These are phyloP conservation scores for Talaromyces pinophilus DNA, from an alignment of 2,329 filamentous ascomycete species.

Conservation along the genomic window DNA sequence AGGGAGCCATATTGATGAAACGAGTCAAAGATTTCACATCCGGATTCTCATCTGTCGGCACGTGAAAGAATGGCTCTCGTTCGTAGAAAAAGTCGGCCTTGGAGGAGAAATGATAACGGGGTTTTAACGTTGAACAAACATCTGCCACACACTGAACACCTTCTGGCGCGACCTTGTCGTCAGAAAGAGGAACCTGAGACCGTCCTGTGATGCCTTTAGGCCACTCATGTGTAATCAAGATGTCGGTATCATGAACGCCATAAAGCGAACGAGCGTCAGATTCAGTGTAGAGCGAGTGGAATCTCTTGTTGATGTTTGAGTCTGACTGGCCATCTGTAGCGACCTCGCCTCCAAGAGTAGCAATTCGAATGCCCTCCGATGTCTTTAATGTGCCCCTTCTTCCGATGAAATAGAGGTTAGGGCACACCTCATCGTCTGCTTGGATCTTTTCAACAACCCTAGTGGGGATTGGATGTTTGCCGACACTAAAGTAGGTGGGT, in stretches of 20 bases:
- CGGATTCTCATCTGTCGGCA: constrained; percentile 53
- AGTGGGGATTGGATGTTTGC: constrained; percentile 68
- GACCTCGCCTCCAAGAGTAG: constrained; percentile 76
- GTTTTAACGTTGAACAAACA: constrained; percentile 75
- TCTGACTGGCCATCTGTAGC: constrained; percentile 52
- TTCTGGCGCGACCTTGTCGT: constrained; percentile 53
- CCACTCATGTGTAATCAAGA: constrained; percentile 86
- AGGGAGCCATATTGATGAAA: constrained; percentile 85
- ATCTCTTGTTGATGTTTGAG: constrained; percentile 59
- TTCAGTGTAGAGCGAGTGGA: constrained; percentile 74
- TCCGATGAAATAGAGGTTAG: constrained; percentile 88
- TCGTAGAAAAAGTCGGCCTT: constrained; percentile 77
- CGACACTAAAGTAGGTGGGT: constrained; percentile 88
- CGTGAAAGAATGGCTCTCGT: constrained; percentile 86
- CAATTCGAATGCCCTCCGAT: constrained; percentile 82
- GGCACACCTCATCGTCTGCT: constrained; percentile 71
- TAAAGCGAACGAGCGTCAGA: constrained; percentile 74
- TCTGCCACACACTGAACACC: constrained; percentile 72
- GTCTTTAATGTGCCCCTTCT: constrained; percentile 88
- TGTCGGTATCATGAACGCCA: constrained; percentile 77
- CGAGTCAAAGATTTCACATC: constrained; percentile 69
- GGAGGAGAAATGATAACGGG: constrained; percentile 84
- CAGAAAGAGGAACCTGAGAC: constrained; percentile 64
- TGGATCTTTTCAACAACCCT: constrained; percentile 72
- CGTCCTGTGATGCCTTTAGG: constrained; percentile 70